Conservation (phyloP, 1,284 basidiomycete species). For the Hortiboletus rubellus region DNA sequence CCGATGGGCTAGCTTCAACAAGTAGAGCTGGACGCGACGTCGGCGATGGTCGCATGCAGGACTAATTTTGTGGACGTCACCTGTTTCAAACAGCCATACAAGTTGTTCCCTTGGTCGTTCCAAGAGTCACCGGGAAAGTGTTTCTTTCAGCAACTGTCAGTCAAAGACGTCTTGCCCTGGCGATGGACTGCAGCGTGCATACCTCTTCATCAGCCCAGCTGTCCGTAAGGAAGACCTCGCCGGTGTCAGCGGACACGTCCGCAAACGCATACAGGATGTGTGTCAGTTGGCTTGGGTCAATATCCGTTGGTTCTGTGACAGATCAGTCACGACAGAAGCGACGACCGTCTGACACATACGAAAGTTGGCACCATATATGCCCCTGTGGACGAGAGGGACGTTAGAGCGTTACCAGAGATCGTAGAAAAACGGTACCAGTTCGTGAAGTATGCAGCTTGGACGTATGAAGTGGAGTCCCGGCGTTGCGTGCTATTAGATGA, state of each 20-base stretch:
- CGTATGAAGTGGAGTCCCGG: conserved; percentile 51
- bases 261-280: conserved; percentile 89
- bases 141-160: conserved; percentile 49
- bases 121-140: conserved; percentile 64
- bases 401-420: background rate
- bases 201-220: conserved; percentile 82
- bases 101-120: conserved; percentile 66
- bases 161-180: background rate
- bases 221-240: conserved; percentile 73
- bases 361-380: conserved; percentile 82
- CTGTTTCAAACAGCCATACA: conserved; percentile 89
- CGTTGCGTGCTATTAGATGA: conserved; percentile 38
- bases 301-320: conserved; percentile 57
- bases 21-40: conserved; percentile 42
- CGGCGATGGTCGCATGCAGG: background rate
- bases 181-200: conserved; percentile 12
- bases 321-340: conserved; percentile 2
- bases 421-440: conserved; percentile 48
- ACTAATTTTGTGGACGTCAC: conserved; percentile 37
- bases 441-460: conserved; percentile 64
- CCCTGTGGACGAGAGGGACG: conserved; percentile 45
- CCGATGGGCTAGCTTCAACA: conserved; percentile 63
- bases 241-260: conserved; percentile 69
- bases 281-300: conserved; percentile 56
- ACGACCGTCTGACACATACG: conserved; percentile 42